Evolutionary conservation across 2,329 filamentous ascomycete species (phyloP), one percentile per base, ranked within the genome.

Genomic region (Tolypocladium pustulatum): DNA sequence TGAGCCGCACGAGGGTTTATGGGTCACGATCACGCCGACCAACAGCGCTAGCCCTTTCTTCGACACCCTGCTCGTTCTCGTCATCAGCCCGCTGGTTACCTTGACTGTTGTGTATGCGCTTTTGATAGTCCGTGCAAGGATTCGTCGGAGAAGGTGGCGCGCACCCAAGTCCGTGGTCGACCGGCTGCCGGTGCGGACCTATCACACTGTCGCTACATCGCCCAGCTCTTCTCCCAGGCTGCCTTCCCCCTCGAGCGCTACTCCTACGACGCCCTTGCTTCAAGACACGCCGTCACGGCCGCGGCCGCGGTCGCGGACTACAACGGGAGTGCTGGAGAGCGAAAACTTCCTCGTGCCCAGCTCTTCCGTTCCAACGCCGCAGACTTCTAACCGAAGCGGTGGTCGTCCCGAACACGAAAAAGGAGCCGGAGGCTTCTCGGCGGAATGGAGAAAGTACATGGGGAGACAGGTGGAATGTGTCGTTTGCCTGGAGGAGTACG

Each of bases 111-210:
- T 99, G 2, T 97, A 97, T 69, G 88, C 90, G 15, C 80, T 97
- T 13, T 80, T 97, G 6, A 82, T 97, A 46, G 78, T 97, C 41
- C 87, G 94, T 58, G 92, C 92, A 54, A 88, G 92, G 60, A 95
- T 97, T 65, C 87, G 93, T 56, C 84, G 93, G 60, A 84, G 93
- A 62, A 84, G 93, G 65, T 99, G 94, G 93, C 85, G 94, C 66
- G 94, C 94, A n/a, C 94, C 94, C 6, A 99, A 99, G 73, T 96
- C 91, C 0, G 86, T 99, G 0, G 92, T 99, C 22, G 92, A 97
- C 65, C 87, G 89, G 60, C 81, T 99, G n/a, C 94, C 94, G 2
- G 91, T 99, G 17, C 86, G 93, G 60, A 97, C 92, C 0, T 99
- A 97, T 68, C 92, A 96, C 67, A 96, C 92, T 0, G 89, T 96